Conservation (phyloP, 345 rosid genomes). For the Durio zibethinus region DNA sequence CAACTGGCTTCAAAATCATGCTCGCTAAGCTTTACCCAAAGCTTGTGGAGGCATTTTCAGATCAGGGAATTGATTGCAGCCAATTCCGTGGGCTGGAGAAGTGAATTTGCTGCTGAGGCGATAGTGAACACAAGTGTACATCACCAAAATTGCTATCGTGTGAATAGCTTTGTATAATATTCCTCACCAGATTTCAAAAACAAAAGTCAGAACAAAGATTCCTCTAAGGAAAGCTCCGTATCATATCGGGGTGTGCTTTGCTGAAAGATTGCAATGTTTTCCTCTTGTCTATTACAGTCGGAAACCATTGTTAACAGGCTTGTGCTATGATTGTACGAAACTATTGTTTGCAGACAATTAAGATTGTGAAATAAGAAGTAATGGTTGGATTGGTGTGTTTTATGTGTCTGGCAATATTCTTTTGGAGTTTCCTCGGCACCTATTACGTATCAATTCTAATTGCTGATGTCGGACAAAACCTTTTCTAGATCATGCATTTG, state of each 20-base stretch:
- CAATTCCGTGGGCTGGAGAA: conserved; percentile 30
- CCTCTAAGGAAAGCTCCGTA: background rate
- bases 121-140: background rate
- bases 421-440: background rate
- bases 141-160: conserved; percentile 6
- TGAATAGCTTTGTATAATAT: conserved; percentile 21
- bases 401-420: background rate
- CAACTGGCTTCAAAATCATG: conserved; percentile 96
- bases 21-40: conserved; percentile 75
- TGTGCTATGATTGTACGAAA: background rate
- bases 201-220: background rate
- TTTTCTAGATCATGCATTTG: no score
- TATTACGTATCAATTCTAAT: background rate
- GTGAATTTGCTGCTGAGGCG: conserved; percentile 17
- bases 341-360: conserved; percentile 3
- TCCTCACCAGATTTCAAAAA: background rate
- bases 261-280: conserved; percentile 1
- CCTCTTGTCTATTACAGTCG: background rate
- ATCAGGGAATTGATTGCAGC: conserved; percentile 64
- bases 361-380: conserved; percentile 11
- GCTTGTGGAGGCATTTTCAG: conserved; percentile 68
- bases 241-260: conserved; percentile 9
- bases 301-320: background rate
- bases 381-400: conserved; percentile 16
- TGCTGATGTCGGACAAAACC: background rate